A percentile compares a stretch with the other conserved stretches of the same genome.
phyloP scores from a whole-genome alignment of 345 rosid genomes.

The Abelmoschus esculentus region DNA sequence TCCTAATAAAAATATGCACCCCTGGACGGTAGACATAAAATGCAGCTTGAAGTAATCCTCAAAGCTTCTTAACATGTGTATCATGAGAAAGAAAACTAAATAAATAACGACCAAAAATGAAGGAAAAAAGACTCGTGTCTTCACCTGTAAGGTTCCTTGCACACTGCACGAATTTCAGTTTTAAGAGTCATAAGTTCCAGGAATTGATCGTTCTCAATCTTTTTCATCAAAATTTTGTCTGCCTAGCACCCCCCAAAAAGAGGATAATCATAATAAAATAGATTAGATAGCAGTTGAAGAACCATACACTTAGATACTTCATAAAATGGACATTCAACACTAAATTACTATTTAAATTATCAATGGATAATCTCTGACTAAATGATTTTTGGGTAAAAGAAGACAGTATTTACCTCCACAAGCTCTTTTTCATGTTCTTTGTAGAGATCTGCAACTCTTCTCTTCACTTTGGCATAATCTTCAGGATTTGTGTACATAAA shows the following conservation, averaged over 20 bases:
- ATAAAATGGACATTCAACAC: background rate
- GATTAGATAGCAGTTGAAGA: slow-evolving; percentile 4
- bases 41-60: background rate
- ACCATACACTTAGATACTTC: slow-evolving; percentile 1
- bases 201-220: slow-evolving; percentile 93
- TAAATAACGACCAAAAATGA: slow-evolving; percentile 12
- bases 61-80: background rate
- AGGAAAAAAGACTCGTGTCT: slow-evolving; percentile 9
- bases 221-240: slow-evolving; percentile 77
- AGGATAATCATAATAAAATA: background rate
- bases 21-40: background rate
- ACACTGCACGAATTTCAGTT: slow-evolving; percentile 69
- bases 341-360: background rate
- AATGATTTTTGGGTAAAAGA: background rate
- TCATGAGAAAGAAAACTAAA: background rate
- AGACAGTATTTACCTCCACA: slow-evolving; percentile 49
- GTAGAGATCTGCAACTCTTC: slow-evolving; percentile 73
- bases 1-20: background rate
- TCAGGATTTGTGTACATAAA: slow-evolving; percentile 92
- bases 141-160: slow-evolving; percentile 96
- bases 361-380: background rate
- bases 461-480: slow-evolving; percentile 72
- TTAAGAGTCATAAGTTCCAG: slow-evolving; percentile 78
- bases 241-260: slow-evolving; percentile 38
- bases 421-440: slow-evolving; percentile 88